A percentile compares a stretch with the other conserved stretches of the same genome.
Evolutionary conservation across 768 basidiomycete genomes (phyloP).

Genomic region (Podaxis sp.): DNA sequence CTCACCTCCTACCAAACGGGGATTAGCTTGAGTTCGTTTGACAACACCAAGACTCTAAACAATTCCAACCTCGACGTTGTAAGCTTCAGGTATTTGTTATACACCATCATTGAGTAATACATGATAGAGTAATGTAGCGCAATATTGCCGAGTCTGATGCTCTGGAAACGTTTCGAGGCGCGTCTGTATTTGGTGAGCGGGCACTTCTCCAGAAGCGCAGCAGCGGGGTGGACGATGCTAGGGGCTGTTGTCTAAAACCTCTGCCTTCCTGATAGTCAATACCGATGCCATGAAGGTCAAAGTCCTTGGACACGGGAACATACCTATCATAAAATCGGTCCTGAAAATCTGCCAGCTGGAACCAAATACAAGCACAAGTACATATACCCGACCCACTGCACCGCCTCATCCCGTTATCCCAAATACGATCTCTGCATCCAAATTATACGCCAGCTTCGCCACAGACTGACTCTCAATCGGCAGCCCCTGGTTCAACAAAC

Average conservation of each 20-base stretch:
- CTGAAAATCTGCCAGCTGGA: not conserved
- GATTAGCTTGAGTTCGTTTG: slow-evolving; percentile 88
- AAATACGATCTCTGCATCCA: slow-evolving; percentile 95
- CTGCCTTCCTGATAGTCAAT: slow-evolving; percentile 82
- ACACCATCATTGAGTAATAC: too few relatives aligned
- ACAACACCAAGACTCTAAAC: slow-evolving; percentile 93
- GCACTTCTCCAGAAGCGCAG: too few relatives aligned
- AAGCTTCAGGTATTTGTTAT: slow-evolving; percentile 34
- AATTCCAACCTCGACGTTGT: slow-evolving; percentile 88
- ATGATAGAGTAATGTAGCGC: too few relatives aligned
- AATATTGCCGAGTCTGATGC: slow-evolving; percentile 39
- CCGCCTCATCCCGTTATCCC: slow-evolving; percentile 97
- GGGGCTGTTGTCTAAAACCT: too few relatives aligned
- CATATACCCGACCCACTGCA: slow-evolving; percentile 96
- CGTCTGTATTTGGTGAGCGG: too few relatives aligned
- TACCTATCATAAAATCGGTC: slow-evolving; percentile 53
- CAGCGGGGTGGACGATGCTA: too few relatives aligned
- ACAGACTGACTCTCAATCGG: slow-evolving; percentile 98
- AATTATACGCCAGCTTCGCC: slow-evolving; percentile 85
- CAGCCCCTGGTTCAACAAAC: slow-evolving; percentile 93
- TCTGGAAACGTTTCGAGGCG: slow-evolving; percentile 22
- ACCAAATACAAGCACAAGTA: slow-evolving; percentile 58
- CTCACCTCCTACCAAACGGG: too few relatives aligned
- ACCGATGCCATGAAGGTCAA: slow-evolving; percentile 83
- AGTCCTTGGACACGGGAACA: slow-evolving; percentile 90